Evolutionary conservation across 495 filamentous ascomycete genomes (phyloP).

Genomic region (Chlorociboria aeruginascens): DNA sequence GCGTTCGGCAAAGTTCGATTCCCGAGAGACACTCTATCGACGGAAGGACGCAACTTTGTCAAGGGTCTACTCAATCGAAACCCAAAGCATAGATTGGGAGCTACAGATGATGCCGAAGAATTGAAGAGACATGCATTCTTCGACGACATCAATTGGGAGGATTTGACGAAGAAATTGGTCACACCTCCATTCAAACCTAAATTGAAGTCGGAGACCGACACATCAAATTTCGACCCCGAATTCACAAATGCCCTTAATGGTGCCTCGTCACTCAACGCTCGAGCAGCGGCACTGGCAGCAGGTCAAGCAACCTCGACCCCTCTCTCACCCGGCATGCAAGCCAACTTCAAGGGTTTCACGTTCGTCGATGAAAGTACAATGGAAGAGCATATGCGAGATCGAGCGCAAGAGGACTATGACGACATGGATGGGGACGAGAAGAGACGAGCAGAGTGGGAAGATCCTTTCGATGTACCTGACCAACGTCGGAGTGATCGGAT

Average conservation of each 20-base stretch:
- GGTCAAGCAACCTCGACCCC: conserved; percentile 77
- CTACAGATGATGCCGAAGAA: conserved; percentile 84
- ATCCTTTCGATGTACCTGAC: conserved; percentile 26
- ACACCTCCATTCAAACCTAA: conserved; percentile 98
- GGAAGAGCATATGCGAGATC: conserved; percentile 68
- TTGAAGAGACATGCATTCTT: conserved; percentile 94
- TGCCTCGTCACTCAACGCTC: conserved; percentile 76
- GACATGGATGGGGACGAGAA: conserved; percentile 42
- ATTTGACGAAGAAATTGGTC: conserved; percentile 74
- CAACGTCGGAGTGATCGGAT: conserved; percentile 47
- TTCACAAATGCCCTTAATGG: conserved; percentile 89
- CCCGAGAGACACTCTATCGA: conserved; percentile 83
- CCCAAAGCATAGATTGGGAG: conserved; percentile 87
- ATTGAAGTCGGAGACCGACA: conserved; percentile 87
- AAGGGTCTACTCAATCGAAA: conserved; percentile 96
- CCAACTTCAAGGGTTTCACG: conserved; percentile 96
- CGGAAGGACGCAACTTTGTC: conserved; percentile 93
- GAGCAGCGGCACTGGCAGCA: conserved; percentile 65
- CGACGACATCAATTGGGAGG: conserved; percentile 82
- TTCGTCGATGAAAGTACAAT: conserved; percentile 96
- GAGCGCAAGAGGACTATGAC: conserved; percentile 60
- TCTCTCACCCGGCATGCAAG: conserved; percentile 86
- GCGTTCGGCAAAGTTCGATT: conserved; percentile 97
- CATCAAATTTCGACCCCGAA: conserved; percentile 96
- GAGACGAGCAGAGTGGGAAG: conserved; percentile 30